Evolutionary conservation across 2,329 filamentous ascomycete genomes (phyloP), one percentile per base, ranked within the genome.

Genomic region (Blastomyces percursus): DNA sequence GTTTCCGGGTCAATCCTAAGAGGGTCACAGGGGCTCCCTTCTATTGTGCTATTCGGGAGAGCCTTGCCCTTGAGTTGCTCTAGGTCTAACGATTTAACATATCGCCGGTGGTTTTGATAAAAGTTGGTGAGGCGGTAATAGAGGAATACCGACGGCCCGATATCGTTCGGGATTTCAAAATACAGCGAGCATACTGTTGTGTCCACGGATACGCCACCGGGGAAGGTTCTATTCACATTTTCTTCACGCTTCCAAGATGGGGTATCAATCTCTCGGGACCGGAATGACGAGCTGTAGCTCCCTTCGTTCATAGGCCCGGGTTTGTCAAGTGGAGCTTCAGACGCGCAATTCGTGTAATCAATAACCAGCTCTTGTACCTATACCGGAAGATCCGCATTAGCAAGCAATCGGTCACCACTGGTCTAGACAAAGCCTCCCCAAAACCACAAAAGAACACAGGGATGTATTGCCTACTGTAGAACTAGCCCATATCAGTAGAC

Each of bases 91-190:
- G 90, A 96, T 72, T 91, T 89, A 64, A 96, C 94, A 69, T 99
- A 99, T 75, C 93, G 87, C 67, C 94, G 88, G 74, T 99, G 94
- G 74, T 99, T 99, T 77, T 99, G 94, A 79, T 97, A 97, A 79
- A 99, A 99, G 78, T 97, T 96, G 63, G 91, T 93, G 66, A 99
- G 86, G 68, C 89, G 88, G 76, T 99, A 99, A 80, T 96, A 99
- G 76, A 97, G 86, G 65, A 93, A 84, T 12, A 99, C 89, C 0
- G 93, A 91, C 0, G 91, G 84, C 2, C 83, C 81, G 76, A 99
- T 87, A 63, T 86, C 79, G 69, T 93, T 87, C 1, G 91, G 90
- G 9, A 96, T 86, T 44, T 83, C 80, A 76, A 97, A 96, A 65
- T 85, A 81, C 62, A 99, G 76, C 40, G 82, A 82, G 81, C 94